Evolutionary conservation across 345 rosid species (phyloP), one percentile per base, ranked within the genome.

Genomic region (Eucalyptus urophylla): DNA sequence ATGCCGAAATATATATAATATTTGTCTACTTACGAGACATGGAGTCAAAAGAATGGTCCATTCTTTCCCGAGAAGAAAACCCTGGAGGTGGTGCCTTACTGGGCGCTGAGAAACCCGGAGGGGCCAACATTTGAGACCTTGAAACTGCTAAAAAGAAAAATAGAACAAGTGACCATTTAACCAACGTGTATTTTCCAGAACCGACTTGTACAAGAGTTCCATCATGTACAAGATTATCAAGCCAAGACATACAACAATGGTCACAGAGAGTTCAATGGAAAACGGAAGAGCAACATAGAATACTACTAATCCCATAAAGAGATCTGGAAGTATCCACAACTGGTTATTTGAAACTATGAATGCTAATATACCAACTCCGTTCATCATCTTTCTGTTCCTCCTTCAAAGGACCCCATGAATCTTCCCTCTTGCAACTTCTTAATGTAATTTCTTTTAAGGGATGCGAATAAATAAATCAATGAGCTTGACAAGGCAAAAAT

Each of bases 1-100:
- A 86, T 14, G 86, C 58, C 6, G 1, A 47, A 21, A 24, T 53
- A 49, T 31, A 47, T 51, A 67, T 86, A 49, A 50, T 8, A 15
- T 40, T 49, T 40, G 33, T 21, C 4, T 92, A 89, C 96, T 91
- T 88, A 95, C 99, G 96, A 87, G 95, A 72, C 81, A 91, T 25
- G 69, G 86, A 17, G 86, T 95, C 97, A 86, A 93, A 94, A 90
- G 90, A 80, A 81, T 91, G 93, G 88, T 93, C 94, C 37, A 89
- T 67, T 92, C 96, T 95, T 88, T 93, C 97, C 47, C 94, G 95
- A 49, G 95, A 93, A 90, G 97, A 93, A 92, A 97, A 97, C 76
- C 99, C 99, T 3, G 99, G 99, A 15, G 99, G 99, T 47, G 99
- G 99, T 83, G 97, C 94, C 92, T 97, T 95, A 91, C 91, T 97